These are phyloP conservation scores for Aphanomyces invadans DNA, from an alignment of 352 stramenopile species.

Conservation along the genomic window DNA sequence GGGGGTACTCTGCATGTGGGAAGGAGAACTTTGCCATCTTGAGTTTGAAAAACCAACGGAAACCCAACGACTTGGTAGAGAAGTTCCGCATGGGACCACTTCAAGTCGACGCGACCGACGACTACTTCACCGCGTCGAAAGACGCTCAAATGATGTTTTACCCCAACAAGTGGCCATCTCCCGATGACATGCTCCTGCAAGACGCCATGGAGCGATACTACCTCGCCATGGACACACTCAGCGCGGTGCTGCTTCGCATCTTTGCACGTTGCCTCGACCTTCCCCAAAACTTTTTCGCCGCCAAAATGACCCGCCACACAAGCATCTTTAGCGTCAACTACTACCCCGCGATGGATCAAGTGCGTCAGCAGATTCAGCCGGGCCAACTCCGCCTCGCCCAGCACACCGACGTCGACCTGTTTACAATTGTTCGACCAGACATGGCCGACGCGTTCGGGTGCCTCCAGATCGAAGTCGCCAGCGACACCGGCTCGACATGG, in stretches of 20 bases:
- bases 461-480: slow-evolving; percentile 24
- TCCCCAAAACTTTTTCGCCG: slow-evolving; percentile 22
- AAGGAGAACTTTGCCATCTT: slow-evolving; percentile 30
- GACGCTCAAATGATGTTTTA: slow-evolving; percentile 29
- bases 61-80: slow-evolving; percentile 28
- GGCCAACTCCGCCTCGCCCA: slow-evolving; percentile 26
- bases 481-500: slow-evolving; percentile 5
- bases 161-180: slow-evolving; percentile 27
- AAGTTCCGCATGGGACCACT: slow-evolving; percentile 29
- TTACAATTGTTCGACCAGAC: slow-evolving; percentile 28
- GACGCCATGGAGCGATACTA: slow-evolving; percentile 28
- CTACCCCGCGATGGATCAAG: slow-evolving; percentile 25
- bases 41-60: slow-evolving; percentile 15
- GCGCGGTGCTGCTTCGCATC: slow-evolving; percentile 18
- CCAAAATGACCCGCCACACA: slow-evolving; percentile 23
- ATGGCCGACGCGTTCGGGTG: slow-evolving; percentile 18
- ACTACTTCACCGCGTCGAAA: slow-evolving; percentile 19
- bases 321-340: slow-evolving; percentile 30
- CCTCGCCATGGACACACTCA: slow-evolving; percentile 21
- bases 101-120: slow-evolving; percentile 3
- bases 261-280: slow-evolving; percentile 26
- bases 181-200: slow-evolving; percentile 21
- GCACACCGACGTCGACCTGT: slow-evolving; percentile 29
- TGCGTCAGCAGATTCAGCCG: slow-evolving; percentile 22
- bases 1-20: slow-evolving; percentile 22